A percentile compares a stretch with the other conserved stretches of the same genome.
These are phyloP conservation scores for Amborella trichopoda DNA, from an alignment of 164 flowering plant genomes.

Conservation along the genomic window DNA sequence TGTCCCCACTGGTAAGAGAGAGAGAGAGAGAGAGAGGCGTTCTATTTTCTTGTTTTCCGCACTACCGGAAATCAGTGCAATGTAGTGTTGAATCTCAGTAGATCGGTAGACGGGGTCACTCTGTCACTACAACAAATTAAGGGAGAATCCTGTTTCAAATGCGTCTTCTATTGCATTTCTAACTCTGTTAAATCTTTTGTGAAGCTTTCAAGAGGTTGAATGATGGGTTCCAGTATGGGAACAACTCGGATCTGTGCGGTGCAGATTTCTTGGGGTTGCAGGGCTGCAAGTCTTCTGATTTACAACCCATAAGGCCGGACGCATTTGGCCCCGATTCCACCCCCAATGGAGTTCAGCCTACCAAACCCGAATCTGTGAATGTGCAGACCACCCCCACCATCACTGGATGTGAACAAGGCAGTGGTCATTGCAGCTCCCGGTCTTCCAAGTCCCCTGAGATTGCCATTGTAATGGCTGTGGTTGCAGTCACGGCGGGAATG, in stretches of 20 bases:
- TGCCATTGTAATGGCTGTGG: constrained; percentile 32
- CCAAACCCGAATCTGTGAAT: constrained; percentile 64
- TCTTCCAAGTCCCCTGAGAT: constrained; percentile 18
- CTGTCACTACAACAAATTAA: too few species aligned
- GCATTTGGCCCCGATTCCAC: constrained; percentile 27
- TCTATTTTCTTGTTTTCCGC: too few species aligned
- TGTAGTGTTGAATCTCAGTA: constrained; percentile 1
- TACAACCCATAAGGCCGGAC: constrained; percentile 33
- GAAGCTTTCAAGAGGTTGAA: constrained; percentile 64
- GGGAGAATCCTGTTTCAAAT: too few species aligned
- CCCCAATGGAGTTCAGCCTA: constrained; percentile 11
- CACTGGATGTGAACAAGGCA: background rate
- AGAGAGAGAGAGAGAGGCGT: too few species aligned
- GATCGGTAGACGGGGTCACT: too few species aligned
- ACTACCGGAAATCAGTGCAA: background rate
- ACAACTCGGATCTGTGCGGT: constrained; percentile 69
- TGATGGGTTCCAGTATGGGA: constrained; percentile 51
- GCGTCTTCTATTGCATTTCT: too few species aligned
- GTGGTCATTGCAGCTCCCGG: constrained; percentile 13
- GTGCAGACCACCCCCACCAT: constrained; percentile 22
- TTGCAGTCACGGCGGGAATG: constrained; percentile 21
- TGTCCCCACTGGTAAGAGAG: constrained; percentile 89
- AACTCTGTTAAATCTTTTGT: too few species aligned
- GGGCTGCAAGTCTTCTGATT: constrained; percentile 26
- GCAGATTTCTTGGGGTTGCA: constrained; percentile 36